Percentiles rank a stretch among this genome's conserved stretches.
Evolutionary conservation across 2,329 filamentous ascomycete species (phyloP).

Genomic region (Ophiostoma himal-ulmi): DNA sequence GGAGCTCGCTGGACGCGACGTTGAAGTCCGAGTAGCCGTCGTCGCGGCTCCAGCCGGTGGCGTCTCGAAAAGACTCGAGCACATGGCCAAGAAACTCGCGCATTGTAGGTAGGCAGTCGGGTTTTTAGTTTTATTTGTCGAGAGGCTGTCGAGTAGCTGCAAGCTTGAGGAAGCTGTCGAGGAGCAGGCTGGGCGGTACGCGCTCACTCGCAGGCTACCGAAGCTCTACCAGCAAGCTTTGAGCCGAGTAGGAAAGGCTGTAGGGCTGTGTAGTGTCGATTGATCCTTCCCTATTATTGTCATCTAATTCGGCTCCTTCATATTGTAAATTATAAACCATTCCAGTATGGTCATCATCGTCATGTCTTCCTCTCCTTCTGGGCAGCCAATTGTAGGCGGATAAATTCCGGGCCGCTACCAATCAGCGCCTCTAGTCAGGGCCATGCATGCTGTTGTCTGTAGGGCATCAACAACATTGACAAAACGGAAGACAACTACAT

Average conservation of each 20-base stretch:
- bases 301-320: neutral
- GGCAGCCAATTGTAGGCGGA: neutral
- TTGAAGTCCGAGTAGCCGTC: conserved; percentile 88
- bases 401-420: conserved; percentile 7
- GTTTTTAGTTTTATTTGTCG: neutral
- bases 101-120: conserved; percentile 46
- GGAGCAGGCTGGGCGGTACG: neutral
- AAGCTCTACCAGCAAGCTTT: neutral
- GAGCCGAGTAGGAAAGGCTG: neutral
- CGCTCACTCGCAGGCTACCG: neutral
- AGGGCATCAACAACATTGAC: neutral
- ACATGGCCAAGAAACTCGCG: conserved; percentile 97
- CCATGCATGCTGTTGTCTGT: neutral
- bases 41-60: conserved; percentile 82
- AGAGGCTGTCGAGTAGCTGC: neutral
- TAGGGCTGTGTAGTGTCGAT: neutral
- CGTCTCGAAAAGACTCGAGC: conserved; percentile 81
- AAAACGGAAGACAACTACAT: neutral
- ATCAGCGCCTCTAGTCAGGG: neutral
- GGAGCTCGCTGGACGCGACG: conserved; percentile 73
- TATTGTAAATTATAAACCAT: neutral
- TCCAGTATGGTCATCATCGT: neutral
- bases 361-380: neutral
- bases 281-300: neutral
- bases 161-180: neutral